These are phyloP conservation scores for Annulohypoxylon moriforme DNA, from an alignment of 495 filamentous ascomycete species.

Conservation along the genomic window DNA sequence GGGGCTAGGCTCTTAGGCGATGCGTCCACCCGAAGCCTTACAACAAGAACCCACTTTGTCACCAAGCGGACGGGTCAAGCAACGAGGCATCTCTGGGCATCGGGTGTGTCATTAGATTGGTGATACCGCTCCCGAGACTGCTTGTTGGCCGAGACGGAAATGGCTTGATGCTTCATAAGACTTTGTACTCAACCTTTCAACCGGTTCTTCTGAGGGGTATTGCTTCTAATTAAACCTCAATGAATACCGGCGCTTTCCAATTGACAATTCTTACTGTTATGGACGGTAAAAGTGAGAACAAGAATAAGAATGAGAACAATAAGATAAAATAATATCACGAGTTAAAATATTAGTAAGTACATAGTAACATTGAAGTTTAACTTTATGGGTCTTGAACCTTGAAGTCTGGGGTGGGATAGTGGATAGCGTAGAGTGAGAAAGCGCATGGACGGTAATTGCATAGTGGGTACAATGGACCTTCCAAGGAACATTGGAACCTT, in stretches of 20 bases:
- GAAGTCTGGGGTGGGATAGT: background rate
- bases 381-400: background rate
- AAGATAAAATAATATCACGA: background rate
- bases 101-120: slow-evolving; percentile 33
- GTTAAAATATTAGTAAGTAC: background rate
- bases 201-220: too few species aligned
- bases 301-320: background rate
- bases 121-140: slow-evolving; percentile 37
- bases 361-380: background rate
- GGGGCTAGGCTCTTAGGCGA: slow-evolving; percentile 33
- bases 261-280: too few species aligned
- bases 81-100: slow-evolving; percentile 34
- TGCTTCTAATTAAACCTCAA: too few species aligned
- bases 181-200: background rate
- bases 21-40: slow-evolving; percentile 40
- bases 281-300: too few species aligned
- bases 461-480: slow-evolving; percentile 5
- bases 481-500: background rate
- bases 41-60: slow-evolving; percentile 25
- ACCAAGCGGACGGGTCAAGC: slow-evolving; percentile 38
- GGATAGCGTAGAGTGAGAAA: background rate
- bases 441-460: slow-evolving; percentile 1
- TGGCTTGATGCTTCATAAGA: slow-evolving; percentile 2
- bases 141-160: slow-evolving; percentile 24
- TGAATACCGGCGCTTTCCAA: too few species aligned